Conservation (phyloP, 768 basidiomycete genomes). For the Trametes cinnabarina region DNA sequence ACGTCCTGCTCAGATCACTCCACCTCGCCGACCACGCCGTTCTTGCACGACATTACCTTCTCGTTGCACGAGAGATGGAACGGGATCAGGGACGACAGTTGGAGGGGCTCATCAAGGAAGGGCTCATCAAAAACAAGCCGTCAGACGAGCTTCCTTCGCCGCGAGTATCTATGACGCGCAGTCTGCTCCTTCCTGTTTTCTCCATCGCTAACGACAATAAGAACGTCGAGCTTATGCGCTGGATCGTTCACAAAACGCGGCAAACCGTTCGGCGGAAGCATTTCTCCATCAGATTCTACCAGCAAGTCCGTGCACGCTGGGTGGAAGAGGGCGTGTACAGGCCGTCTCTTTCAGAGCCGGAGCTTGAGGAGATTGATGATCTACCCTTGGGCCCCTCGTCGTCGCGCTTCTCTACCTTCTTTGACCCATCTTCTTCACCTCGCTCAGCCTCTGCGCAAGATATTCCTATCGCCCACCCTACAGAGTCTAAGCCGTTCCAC, state of each 20-base stretch:
- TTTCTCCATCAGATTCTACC: too few species aligned
- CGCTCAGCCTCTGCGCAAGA: not conserved
- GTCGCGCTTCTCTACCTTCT: conserved; percentile 15
- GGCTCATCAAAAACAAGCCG: conserved; percentile 6
- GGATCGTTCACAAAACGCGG: conserved; percentile 52
- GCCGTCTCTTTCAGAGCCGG: conserved; percentile 13
- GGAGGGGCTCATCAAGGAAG: conserved; percentile 24
- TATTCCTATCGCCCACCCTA: not conserved
- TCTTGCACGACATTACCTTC: conserved; percentile 65
- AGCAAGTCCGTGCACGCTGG: conserved; percentile 23
- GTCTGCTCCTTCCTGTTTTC: conserved; percentile 55
- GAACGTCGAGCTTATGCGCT: conserved; percentile 57
- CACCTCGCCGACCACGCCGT: conserved; percentile 45
- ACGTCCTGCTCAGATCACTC: conserved; percentile 58
- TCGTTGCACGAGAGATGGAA: conserved; percentile 51
- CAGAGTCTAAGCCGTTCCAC: conserved; percentile 43
- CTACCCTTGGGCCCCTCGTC: conserved; percentile 2
- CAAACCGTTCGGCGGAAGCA: too few species aligned
- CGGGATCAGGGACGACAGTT: conserved; percentile 33
- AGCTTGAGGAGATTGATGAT: not conserved
- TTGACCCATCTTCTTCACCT: conserved; percentile 15
- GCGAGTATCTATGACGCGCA: conserved; percentile 52
- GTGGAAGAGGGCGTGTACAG: conserved; percentile 16
- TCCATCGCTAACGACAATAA: conserved; percentile 59
- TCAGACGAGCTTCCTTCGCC: conserved; percentile 45